Conservation (phyloP, 805 yeast genomes). For the Brettanomyces bruxellensis region DNA sequence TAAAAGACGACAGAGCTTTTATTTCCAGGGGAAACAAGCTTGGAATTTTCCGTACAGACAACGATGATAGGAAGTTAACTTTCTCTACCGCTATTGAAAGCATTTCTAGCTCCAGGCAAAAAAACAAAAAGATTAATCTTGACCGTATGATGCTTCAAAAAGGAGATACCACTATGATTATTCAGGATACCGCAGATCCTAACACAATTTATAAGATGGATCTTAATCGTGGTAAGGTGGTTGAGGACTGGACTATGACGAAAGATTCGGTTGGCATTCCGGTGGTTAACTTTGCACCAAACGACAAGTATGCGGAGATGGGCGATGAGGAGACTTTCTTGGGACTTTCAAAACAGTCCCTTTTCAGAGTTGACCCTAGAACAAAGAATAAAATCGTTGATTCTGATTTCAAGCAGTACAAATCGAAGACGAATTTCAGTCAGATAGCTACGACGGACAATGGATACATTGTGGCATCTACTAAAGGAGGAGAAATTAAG, state of each 20-base stretch:
- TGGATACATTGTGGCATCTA: slow-evolving; percentile 73
- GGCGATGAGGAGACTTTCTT: slow-evolving; percentile 65
- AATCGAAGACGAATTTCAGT: slow-evolving; percentile 45
- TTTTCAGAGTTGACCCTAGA: slow-evolving; percentile 80
- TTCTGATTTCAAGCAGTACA: slow-evolving; percentile 44
- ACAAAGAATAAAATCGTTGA: slow-evolving; percentile 53
- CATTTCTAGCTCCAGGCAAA: slow-evolving; percentile 43
- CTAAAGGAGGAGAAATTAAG: slow-evolving; percentile 66
- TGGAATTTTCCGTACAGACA: slow-evolving; percentile 65
- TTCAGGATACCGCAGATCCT: slow-evolving; percentile 43
- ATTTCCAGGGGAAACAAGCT: slow-evolving; percentile 72
- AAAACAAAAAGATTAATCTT: slow-evolving; percentile 37
- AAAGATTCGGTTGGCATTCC: slow-evolving; percentile 28
- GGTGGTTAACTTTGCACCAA: slow-evolving; percentile 56
- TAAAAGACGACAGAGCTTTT: slow-evolving; percentile 60
- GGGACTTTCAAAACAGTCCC: slow-evolving; percentile 56
- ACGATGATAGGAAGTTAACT: slow-evolving; percentile 39
- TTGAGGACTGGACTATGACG: slow-evolving; percentile 74
- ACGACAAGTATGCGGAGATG: slow-evolving; percentile 64
- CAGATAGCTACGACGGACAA: slow-evolving; percentile 61
- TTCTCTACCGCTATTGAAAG: slow-evolving; percentile 62
- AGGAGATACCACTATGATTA: slow-evolving; percentile 58
- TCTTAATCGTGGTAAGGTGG: slow-evolving; percentile 65
- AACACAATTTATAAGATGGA: slow-evolving; percentile 64
- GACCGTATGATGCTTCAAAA: slow-evolving; percentile 66